Conservation (phyloP, 352 stramenopile genomes). For the Halophytophthora batemanensis region DNA sequence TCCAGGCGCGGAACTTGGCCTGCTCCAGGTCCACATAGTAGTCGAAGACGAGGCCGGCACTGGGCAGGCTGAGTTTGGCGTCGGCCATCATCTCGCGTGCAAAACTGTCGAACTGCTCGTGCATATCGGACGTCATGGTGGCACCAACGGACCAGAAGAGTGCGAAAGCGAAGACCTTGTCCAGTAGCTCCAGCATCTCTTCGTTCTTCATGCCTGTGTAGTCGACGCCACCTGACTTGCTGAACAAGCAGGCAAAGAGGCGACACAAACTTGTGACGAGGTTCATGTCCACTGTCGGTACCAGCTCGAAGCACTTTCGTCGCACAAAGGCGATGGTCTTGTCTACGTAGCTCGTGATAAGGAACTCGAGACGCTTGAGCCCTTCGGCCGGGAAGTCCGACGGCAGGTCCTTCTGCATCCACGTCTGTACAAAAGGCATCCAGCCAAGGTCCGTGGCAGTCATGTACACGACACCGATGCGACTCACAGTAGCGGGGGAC, state of each 20-base stretch:
- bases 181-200: slow-evolving; percentile 46
- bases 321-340: slow-evolving; percentile 77
- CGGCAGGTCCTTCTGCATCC: slow-evolving; percentile 70
- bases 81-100: slow-evolving; percentile 55
- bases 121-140: slow-evolving; percentile 74
- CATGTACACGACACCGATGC: slow-evolving; percentile 78
- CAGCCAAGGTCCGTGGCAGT: slow-evolving; percentile 86
- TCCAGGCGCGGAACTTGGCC: slow-evolving; percentile 46
- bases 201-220: slow-evolving; percentile 28
- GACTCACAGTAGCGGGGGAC: slow-evolving; percentile 87
- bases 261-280: slow-evolving; percentile 85
- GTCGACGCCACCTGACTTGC: slow-evolving; percentile 24
- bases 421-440: slow-evolving; percentile 89
- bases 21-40: slow-evolving; percentile 79
- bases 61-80: slow-evolving; percentile 54
- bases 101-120: slow-evolving; percentile 82
- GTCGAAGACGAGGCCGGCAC: slow-evolving; percentile 72
- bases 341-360: slow-evolving; percentile 62
- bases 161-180: slow-evolving; percentile 87
- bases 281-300: slow-evolving; percentile 90
- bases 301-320: slow-evolving; percentile 73
- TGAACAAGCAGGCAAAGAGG: slow-evolving; percentile 84
- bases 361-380: slow-evolving; percentile 36
- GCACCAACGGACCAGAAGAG: slow-evolving; percentile 90
- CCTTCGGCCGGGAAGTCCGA: slow-evolving; percentile 35